A percentile compares a stretch with the other conserved stretches of the same genome.
phyloP scores from a whole-genome alignment of 2,329 filamentous ascomycete genomes.

The Calonectria crousiana region DNA sequence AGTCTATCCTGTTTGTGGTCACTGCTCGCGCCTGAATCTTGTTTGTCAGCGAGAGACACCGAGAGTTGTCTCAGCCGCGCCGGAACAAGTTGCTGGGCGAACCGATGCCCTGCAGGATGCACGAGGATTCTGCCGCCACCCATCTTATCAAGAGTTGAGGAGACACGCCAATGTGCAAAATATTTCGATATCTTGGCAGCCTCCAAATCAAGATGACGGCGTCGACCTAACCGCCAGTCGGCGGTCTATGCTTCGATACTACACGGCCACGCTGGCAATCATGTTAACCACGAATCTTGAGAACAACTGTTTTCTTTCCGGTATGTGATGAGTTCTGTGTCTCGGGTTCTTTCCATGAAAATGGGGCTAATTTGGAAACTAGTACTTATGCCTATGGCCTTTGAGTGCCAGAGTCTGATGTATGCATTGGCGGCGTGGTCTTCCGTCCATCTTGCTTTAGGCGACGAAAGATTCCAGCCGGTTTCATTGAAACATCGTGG shows the following conservation, averaged over 20 bases:
- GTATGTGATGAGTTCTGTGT: neutral
- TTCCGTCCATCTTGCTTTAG: conserved; percentile 35
- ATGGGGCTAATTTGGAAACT: neutral
- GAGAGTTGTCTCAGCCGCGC: neutral
- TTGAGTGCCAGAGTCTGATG: conserved; percentile 34
- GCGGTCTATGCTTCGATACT: conserved; percentile 32
- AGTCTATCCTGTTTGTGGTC: conserved; percentile 28
- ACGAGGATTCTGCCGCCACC: neutral
- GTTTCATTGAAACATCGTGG: conserved; percentile 34
- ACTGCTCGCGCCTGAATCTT: conserved; percentile 35
- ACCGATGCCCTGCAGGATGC: neutral
- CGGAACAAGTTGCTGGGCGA: neutral
- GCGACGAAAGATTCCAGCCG: conserved; percentile 25
- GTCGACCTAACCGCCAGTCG: conserved; percentile 26
- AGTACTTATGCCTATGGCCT: conserved; percentile 39
- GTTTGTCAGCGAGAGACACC: conserved; percentile 30
- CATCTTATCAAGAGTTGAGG: conserved; percentile 1
- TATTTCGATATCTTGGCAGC: neutral
- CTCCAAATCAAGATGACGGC: neutral
- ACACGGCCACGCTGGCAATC: conserved; percentile 27
- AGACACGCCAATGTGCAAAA: neutral
- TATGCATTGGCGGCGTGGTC: conserved; percentile 37
- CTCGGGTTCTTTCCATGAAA: neutral
- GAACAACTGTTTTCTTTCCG: conserved; percentile 37
- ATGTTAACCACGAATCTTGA: conserved; percentile 31